Evolutionary conservation across 257 asterid species (phyloP).

Genomic region (Ligustrum vulgare): DNA sequence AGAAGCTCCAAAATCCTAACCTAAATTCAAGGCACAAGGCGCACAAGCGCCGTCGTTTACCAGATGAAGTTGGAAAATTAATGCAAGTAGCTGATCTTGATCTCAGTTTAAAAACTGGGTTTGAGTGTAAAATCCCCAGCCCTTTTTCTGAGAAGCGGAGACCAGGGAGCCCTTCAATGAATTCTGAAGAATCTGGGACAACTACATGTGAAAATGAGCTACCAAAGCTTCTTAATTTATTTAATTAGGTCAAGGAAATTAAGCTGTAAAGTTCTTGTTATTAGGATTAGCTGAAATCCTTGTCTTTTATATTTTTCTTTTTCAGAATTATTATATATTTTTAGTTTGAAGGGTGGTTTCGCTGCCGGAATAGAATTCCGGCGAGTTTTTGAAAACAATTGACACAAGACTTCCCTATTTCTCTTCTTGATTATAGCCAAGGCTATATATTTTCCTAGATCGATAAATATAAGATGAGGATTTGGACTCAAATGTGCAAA

Average conservation of each 20-base stretch:
- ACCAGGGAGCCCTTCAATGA: constrained; percentile 52
- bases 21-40: constrained; percentile 18
- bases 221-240: constrained; percentile 52
- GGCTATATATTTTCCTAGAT: too few species aligned
- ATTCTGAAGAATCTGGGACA: constrained; percentile 65
- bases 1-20: constrained; percentile 26
- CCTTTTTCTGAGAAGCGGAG: constrained; percentile 36
- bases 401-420: constrained; percentile 51
- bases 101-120: constrained; percentile 48
- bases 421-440: constrained; percentile 17
- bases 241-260: constrained; percentile 30
- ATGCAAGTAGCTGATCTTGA: constrained; percentile 56
- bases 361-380: constrained; percentile 29
- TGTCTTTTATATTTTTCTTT: neutral
- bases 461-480: neutral
- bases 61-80: constrained; percentile 32
- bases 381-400: constrained; percentile 40
- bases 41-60: constrained; percentile 46
- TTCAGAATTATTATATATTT: too few species aligned
- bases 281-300: neutral
- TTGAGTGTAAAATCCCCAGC: constrained; percentile 11
- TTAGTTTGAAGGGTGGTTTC: constrained; percentile 21
- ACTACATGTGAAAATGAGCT: constrained; percentile 46
- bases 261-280: constrained; percentile 10
- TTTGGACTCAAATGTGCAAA: neutral